Percentiles rank a stretch among this genome's conserved stretches.
Evolutionary conservation across 2,329 filamentous ascomycete species (phyloP).

Genomic region (Verticillium nubilum): DNA sequence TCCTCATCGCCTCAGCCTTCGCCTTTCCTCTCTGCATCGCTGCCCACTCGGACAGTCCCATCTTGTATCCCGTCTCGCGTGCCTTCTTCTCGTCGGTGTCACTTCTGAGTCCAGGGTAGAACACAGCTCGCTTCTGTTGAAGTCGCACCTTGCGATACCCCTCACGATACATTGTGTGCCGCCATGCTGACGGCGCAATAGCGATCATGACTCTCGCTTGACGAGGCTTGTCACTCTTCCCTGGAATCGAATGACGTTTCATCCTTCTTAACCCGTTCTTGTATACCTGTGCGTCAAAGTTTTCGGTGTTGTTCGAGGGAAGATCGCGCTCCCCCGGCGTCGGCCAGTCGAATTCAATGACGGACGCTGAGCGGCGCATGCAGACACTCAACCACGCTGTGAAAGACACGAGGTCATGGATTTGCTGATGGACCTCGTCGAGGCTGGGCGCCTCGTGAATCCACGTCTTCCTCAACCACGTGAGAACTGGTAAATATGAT

Average conservation of each 20-base stretch:
- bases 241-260: background rate
- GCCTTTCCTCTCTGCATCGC: background rate
- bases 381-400: constrained; percentile 24
- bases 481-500: constrained; percentile 19
- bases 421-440: constrained; percentile 13
- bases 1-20: background rate
- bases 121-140: constrained; percentile 17
- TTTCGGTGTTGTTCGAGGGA: background rate
- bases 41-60: constrained; percentile 14
- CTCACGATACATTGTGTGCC: constrained; percentile 9
- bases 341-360: constrained; percentile 18
- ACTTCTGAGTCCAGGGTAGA: constrained; percentile 19
- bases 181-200: constrained; percentile 18
- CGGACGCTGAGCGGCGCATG: constrained; percentile 16
- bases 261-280: background rate
- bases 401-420: constrained; percentile 23
- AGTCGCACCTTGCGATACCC: constrained; percentile 18
- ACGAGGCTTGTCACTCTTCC: background rate
- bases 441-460: background rate
- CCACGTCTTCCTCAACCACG: constrained; percentile 9
- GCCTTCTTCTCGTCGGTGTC: constrained; percentile 15
- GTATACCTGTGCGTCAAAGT: background rate
- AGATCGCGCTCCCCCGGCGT: constrained; percentile 20
- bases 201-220: constrained; percentile 25
- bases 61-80: constrained; percentile 8